Conservation (phyloP, 306 rosid species). For the Cucumis cinereus region DNA sequence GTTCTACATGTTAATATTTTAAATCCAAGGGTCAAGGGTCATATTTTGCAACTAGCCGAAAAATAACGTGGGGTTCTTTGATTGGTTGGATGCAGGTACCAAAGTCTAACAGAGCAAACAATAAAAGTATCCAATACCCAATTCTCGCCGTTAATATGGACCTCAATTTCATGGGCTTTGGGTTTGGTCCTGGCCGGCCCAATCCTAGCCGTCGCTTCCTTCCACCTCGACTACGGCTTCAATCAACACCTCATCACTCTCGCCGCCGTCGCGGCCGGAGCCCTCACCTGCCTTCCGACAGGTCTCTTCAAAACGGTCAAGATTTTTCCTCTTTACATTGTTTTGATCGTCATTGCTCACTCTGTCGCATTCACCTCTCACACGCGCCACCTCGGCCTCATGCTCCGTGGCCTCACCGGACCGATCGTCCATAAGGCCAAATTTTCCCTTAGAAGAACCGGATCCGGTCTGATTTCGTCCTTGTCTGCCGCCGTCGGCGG, state of each 20-base stretch:
- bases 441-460: constrained; percentile 25
- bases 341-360: constrained; percentile 38
- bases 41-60: too few relatives aligned
- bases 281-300: constrained; percentile 56
- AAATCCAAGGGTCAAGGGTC: too few relatives aligned
- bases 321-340: constrained; percentile 57
- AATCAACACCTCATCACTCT: constrained; percentile 32
- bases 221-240: constrained; percentile 50
- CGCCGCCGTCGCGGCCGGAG: constrained; percentile 48
- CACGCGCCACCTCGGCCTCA: constrained; percentile 66
- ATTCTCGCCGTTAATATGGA: constrained; percentile 52
- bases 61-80: background rate
- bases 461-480: constrained; percentile 46
- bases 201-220: constrained; percentile 34
- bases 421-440: constrained; percentile 19
- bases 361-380: constrained; percentile 57
- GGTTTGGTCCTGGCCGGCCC: constrained; percentile 66
- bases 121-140: constrained; percentile 18
- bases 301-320: constrained; percentile 50
- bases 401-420: constrained; percentile 44
- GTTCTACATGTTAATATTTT: too few relatives aligned
- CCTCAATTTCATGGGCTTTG: constrained; percentile 68
- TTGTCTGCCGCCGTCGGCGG: constrained; percentile 37
- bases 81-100: constrained; percentile 36
- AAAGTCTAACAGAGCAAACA: constrained; percentile 32